Base-by-base conservation (phyloP, 208 protist genomes). In the Wallacemonas sp. region DNA sequence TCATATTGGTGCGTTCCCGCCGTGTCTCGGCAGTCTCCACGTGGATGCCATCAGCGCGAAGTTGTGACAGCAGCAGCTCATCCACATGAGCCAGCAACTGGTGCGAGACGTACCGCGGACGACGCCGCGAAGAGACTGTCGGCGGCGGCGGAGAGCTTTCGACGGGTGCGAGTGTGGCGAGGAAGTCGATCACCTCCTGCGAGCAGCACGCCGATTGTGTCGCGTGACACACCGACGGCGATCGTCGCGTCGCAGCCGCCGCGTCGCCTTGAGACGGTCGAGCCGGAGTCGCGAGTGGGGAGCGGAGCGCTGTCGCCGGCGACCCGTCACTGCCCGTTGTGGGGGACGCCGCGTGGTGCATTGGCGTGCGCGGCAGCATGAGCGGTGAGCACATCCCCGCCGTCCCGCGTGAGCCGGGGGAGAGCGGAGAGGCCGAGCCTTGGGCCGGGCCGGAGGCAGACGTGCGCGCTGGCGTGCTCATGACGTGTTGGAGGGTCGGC, bases 31-130 rank as follows among this genome's bases (percentile, higher is more conserved):
- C 14, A 41, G 9, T 14, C 9, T 41, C n/a, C 9, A 79, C 38
- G 19, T 36, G 44, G n/a, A 92, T 54, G 12, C 86, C 86, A 38
- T 92, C 86, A 17, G 73, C 62, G 16, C 67, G 74, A 19, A 92
- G 72, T 70, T 92, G 82, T 29, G 61, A 66, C 33, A 87, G 48
- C 39, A 92, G 63, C 21, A 92, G 43, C 33, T 80, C 74, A 64
- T 92, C 83, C 26, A 87, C 68, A 65, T 66, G 34, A 68, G 57
- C 39, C 52, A 19, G 32, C 49, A 67, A 48, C 36, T 41, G 36
- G 36, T 41, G 36, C 36, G 9, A 41, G 36, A 41, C n/a, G n/a
- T n/a, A n/a, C n/a, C n/a, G n/a, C n/a, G n/a, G n/a, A n/a, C n/a
- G n/a, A n/a, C n/a, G 36, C 36, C 36, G 9, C 36, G 36, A 41